These are phyloP conservation scores for Lagerstroemia speciosa DNA, from an alignment of 345 rosid species.

Conservation along the genomic window DNA sequence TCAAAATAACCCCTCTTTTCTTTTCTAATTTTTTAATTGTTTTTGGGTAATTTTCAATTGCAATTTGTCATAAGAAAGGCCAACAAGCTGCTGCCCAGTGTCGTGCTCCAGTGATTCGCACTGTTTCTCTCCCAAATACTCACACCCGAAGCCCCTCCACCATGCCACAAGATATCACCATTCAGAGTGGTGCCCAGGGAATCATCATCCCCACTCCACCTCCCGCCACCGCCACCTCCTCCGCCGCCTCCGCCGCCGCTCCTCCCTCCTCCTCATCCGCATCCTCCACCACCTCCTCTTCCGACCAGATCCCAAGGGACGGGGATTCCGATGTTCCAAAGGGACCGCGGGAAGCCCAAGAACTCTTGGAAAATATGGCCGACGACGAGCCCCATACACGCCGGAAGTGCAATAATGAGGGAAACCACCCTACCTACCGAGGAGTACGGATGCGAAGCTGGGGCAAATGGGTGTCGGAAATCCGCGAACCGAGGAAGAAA, in stretches of 20 bases:
- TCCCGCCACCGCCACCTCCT: not conserved
- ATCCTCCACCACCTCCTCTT: conserved; percentile 16
- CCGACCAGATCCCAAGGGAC: conserved; percentile 30
- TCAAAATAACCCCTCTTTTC: not conserved
- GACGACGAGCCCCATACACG: not conserved
- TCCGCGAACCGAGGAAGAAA: conserved; percentile 79
- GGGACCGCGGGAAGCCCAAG: not conserved
- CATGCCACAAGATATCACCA: conserved; percentile 40
- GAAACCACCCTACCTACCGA: conserved; percentile 39
- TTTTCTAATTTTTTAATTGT: not conserved
- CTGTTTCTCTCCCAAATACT: not conserved
- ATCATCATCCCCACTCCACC: conserved; percentile 8
- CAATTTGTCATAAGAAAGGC: conserved; percentile 18
- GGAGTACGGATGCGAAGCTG: conserved; percentile 87
- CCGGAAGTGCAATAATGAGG: conserved; percentile 8
- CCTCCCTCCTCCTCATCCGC: conserved; percentile 4
- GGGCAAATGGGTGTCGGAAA: conserved; percentile 98
- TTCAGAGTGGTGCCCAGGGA: conserved; percentile 20
- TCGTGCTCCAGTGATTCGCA: conserved; percentile 7
- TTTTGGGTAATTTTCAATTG: not conserved
- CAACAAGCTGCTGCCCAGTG: conserved; percentile 11
- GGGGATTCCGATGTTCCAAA: not conserved
- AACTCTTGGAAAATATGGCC: not conserved
- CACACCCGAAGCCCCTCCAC: conserved; percentile 4
- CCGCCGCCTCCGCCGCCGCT: conserved; percentile 6